Evolutionary conservation across 768 basidiomycete genomes (phyloP).

Genomic region (Hydnum rufescens): DNA sequence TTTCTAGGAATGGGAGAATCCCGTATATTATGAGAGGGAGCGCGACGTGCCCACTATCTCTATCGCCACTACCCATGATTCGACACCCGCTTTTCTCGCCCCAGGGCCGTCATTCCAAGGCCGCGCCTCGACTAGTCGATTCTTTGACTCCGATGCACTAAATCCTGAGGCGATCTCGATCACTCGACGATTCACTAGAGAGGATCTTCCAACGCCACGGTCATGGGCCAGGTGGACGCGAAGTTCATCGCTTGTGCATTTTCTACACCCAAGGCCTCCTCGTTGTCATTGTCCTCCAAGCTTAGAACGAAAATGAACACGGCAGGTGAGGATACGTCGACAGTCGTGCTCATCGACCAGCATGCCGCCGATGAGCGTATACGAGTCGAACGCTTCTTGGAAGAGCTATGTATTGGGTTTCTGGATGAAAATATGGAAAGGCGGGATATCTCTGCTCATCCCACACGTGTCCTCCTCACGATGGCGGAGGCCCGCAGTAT

Average conservation of each 20-base stretch:
- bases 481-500: too few species aligned
- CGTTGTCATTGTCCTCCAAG: constrained; percentile 7
- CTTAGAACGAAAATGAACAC: constrained; percentile 10
- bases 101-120: neutral
- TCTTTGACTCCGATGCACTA: too few species aligned
- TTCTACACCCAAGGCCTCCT: constrained; percentile 10
- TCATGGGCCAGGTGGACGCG: constrained; percentile 71
- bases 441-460: too few species aligned
- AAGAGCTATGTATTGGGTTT: constrained; percentile 46
- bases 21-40: constrained; percentile 21
- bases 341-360: constrained; percentile 76
- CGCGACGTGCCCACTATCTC: neutral
- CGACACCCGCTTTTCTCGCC: neutral
- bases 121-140: too few species aligned
- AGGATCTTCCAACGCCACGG: constrained; percentile 35
- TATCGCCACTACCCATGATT: neutral
- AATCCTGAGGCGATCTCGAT: too few species aligned
- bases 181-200: constrained; percentile 25
- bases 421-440: constrained; percentile 23
- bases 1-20: constrained; percentile 15
- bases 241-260: constrained; percentile 70
- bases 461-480: too few species aligned
- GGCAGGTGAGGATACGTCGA: too few species aligned
- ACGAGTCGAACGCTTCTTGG: constrained; percentile 68
- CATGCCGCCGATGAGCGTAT: constrained; percentile 97